phyloP scores from a whole-genome alignment of 441 rosid genomes.

The Erodium texanum region DNA sequence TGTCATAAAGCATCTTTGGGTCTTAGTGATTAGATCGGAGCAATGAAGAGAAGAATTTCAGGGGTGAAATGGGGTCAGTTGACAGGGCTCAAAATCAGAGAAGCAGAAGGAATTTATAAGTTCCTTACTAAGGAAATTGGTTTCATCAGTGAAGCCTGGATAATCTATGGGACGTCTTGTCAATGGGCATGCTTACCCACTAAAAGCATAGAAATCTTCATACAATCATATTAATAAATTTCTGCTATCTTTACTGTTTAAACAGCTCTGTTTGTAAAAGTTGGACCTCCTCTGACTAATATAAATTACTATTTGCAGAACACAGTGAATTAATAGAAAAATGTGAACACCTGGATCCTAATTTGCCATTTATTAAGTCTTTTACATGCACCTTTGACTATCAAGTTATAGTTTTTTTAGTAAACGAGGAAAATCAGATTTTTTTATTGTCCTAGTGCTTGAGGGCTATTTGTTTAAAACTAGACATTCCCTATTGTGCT shows the following conservation, averaged over 20 bases:
- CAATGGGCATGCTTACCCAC: neutral
- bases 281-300: neutral
- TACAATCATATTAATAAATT: no score
- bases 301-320: neutral
- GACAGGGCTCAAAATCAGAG: neutral
- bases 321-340: neutral
- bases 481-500: neutral
- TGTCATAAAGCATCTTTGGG: neutral
- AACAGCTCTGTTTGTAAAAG: neutral
- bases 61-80: neutral
- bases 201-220: neutral
- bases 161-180: neutral
- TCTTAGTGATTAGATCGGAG: neutral
- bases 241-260: neutral
- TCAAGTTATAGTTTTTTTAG: neutral
- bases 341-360: neutral
- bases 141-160: neutral
- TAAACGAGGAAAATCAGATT: neutral
- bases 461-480: neutral
- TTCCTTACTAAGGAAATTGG: neutral
- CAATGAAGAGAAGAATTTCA: neutral
- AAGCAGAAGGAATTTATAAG: neutral
- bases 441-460: neutral
- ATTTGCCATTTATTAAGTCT: neutral
- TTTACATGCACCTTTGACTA: neutral